Evolutionary conservation across 2,329 filamentous ascomycete species (phyloP).

Genomic region (Ampelomyces quisqualis): DNA sequence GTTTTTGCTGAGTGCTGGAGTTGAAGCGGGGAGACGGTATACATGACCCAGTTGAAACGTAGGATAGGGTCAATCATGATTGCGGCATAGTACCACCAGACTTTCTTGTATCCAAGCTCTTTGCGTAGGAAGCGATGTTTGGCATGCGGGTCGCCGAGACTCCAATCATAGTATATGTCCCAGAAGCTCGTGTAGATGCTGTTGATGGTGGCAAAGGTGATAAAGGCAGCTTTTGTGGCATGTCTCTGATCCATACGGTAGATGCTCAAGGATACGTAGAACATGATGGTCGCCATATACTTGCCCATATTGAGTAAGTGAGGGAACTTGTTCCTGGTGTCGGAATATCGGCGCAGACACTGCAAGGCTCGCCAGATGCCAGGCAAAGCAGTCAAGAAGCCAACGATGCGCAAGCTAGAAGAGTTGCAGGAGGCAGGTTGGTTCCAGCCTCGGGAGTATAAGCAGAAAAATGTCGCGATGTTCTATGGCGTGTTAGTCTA

Average conservation of each 20-base stretch:
- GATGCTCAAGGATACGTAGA: slow-evolving; percentile 75
- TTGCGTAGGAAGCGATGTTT: slow-evolving; percentile 65
- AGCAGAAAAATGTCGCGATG: slow-evolving; percentile 88
- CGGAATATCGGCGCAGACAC: slow-evolving; percentile 83
- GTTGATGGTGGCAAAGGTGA: slow-evolving; percentile 79
- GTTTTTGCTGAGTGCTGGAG: slow-evolving; percentile 79
- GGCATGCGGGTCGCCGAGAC: slow-evolving; percentile 75
- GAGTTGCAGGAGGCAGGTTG: slow-evolving; percentile 80
- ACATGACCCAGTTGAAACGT: slow-evolving; percentile 93
- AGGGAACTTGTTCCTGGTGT: slow-evolving; percentile 85
- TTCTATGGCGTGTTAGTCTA: slow-evolving; percentile 56
- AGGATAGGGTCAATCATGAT: slow-evolving; percentile 82
- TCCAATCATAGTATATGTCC: slow-evolving; percentile 97
- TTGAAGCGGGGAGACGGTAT: slow-evolving; percentile 77
- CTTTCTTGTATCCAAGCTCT: slow-evolving; percentile 73
- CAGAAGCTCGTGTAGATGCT: slow-evolving; percentile 81
- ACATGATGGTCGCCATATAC: slow-evolving; percentile 80
- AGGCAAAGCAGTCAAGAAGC: slow-evolving; percentile 81
- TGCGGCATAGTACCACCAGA: slow-evolving; percentile 82
- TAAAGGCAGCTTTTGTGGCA: slow-evolving; percentile 68
- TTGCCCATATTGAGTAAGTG: slow-evolving; percentile 92
- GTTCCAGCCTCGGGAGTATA: slow-evolving; percentile 79
- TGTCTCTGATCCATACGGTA: slow-evolving; percentile 71
- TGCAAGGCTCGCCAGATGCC: slow-evolving; percentile 89
- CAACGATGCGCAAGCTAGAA: slow-evolving; percentile 75